Evolutionary conservation across 495 filamentous ascomycete species (phyloP).

Genomic region (Zalerion maritima): DNA sequence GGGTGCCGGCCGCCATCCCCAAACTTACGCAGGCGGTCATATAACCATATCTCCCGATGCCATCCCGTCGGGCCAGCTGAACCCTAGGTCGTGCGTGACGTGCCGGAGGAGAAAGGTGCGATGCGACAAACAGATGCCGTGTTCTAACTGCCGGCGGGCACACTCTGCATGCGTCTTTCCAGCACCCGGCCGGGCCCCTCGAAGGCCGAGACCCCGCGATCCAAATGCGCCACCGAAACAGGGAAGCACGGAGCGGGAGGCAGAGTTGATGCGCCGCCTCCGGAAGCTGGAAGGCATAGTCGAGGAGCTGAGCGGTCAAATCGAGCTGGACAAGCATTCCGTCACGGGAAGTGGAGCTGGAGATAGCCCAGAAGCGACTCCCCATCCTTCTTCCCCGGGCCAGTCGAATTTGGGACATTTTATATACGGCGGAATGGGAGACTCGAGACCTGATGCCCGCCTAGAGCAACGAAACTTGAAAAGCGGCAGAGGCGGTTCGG

Average conservation of each 20-base stretch:
- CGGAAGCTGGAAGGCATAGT: constrained; percentile 73
- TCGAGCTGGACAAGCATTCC: constrained; percentile 25
- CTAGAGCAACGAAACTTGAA: too few relatives aligned
- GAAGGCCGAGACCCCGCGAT: constrained; percentile 46
- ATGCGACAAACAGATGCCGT: constrained; percentile 75
- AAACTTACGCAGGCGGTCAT: too few relatives aligned
- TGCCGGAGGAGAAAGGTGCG: constrained; percentile 75
- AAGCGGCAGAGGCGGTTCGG: not conserved
- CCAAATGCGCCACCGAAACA: constrained; percentile 36
- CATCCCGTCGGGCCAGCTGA: too few relatives aligned
- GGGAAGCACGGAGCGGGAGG: constrained; percentile 45
- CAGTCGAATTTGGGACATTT: too few relatives aligned
- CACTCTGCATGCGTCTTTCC: constrained; percentile 75
- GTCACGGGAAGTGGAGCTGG: constrained; percentile 9
- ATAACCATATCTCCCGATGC: too few relatives aligned
- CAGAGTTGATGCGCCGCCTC: constrained; percentile 64
- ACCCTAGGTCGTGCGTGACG: constrained; percentile 67
- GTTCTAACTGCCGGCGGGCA: constrained; percentile 68
- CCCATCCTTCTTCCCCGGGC: too few relatives aligned
- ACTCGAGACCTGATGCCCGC: not conserved
- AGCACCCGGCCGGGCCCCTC: constrained; percentile 63
- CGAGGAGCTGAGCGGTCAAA: constrained; percentile 46
- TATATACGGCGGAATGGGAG: not conserved
- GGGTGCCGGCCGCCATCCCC: too few relatives aligned
- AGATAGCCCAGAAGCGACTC: constrained; percentile 9